Percentiles rank a stretch among this genome's conserved stretches.
phyloP scores from a whole-genome alignment of 140 eudicot species.

The Bidens hawaiensis region DNA sequence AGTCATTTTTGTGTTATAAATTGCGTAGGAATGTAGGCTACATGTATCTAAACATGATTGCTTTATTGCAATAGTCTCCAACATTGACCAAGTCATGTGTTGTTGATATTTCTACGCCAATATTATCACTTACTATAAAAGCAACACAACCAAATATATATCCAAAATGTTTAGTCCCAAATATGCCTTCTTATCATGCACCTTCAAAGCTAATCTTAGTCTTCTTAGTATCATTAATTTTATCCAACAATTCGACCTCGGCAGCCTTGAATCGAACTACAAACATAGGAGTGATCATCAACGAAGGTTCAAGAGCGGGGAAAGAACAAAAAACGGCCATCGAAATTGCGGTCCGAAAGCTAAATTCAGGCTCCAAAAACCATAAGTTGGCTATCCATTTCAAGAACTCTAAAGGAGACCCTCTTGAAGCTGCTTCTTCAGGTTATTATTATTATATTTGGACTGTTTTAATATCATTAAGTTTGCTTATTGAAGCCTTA shows the following conservation, averaged over 20 bases:
- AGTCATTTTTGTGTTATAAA: not conserved
- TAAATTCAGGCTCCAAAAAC: slow-evolving; percentile 19
- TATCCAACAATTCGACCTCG: slow-evolving; percentile 2
- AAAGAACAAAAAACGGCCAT: slow-evolving; percentile 49
- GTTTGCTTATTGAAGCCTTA: not conserved
- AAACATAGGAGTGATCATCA: slow-evolving; percentile 46
- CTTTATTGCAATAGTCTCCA: not conserved
- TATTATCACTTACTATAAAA: slow-evolving; percentile 8
- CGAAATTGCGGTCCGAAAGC: slow-evolving; percentile 36
- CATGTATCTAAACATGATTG: no score
- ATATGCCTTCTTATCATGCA: slow-evolving; percentile 24
- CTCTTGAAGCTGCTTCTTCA: slow-evolving; percentile 45
- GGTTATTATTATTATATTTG: slow-evolving; percentile 15
- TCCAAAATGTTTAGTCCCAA: slow-evolving; percentile 7
- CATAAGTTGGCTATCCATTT: slow-evolving; percentile 33
- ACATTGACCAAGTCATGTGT: slow-evolving; percentile 13
- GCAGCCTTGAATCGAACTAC: slow-evolving; percentile 20
- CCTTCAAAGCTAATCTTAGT: slow-evolving; percentile 11
- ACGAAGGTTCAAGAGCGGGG: slow-evolving; percentile 41
- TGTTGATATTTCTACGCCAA: slow-evolving; percentile 8
- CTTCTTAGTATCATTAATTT: slow-evolving; percentile 11
- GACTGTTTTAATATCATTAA: not conserved
- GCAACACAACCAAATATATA: not conserved
- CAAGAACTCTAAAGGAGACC: slow-evolving; percentile 35
- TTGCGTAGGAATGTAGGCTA: slow-evolving; percentile 4